Evolutionary conservation across 345 rosid genomes (phyloP).

Genomic region (Pugionium dolabratum): DNA sequence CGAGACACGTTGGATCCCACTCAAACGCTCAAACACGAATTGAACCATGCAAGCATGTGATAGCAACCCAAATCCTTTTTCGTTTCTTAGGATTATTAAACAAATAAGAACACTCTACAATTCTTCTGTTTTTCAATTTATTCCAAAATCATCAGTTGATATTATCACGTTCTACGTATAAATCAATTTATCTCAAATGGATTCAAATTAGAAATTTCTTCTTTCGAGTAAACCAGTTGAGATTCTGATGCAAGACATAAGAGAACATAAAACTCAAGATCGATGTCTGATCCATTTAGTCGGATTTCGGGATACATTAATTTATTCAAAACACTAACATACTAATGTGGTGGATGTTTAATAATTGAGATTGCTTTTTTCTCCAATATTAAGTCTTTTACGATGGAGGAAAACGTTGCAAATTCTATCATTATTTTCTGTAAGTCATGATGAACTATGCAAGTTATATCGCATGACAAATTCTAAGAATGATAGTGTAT

Average conservation of each 20-base stretch:
- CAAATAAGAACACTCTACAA: not conserved
- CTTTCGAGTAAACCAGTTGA: no score
- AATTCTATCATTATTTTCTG: not conserved
- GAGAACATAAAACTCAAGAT: no score
- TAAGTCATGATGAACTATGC: slow-evolving; percentile 9
- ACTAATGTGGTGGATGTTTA: slow-evolving; percentile 14
- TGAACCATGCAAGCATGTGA: slow-evolving; percentile 20
- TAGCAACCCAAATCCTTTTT: slow-evolving; percentile 26
- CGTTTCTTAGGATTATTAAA: slow-evolving; percentile 22
- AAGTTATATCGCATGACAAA: slow-evolving; percentile 22
- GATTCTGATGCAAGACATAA: no score
- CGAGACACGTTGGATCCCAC: slow-evolving; percentile 31
- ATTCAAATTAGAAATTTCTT: no score
- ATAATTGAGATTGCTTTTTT: slow-evolving; percentile 1
- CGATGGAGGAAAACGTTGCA: not conserved
- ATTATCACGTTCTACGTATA: no score
- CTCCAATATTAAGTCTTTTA: not conserved
- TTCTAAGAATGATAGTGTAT: not conserved
- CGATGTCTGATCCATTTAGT: no score
- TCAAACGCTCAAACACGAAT: slow-evolving; percentile 1
- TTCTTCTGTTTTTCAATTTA: no score
- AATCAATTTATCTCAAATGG: no score
- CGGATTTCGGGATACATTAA: not conserved
- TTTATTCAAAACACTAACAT: not conserved
- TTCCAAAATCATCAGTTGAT: no score